Evolutionary conservation across 2,329 filamentous ascomycete genomes (phyloP), one percentile per base, ranked within the genome.

Genomic region (Nemania sp.): DNA sequence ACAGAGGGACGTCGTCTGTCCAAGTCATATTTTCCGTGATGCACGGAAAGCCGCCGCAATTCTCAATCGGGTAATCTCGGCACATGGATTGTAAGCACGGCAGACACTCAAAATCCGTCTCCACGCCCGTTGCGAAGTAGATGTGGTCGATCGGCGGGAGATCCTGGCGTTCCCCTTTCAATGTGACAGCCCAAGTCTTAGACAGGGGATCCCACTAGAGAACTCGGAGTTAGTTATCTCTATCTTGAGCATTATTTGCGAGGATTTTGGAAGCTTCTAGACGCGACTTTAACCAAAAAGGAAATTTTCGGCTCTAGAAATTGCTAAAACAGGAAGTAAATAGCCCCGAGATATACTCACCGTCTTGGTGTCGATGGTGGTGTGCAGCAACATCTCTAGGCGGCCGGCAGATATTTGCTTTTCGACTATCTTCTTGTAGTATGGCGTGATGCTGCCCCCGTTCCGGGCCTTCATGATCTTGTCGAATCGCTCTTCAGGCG

Each of bases 11-110:
- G n/a, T 88, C 88, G 0, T 89, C 83, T 43, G 84, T 84, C 92
- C 92, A 95, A 85, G 90, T 91, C 68, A 95, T 81, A 73, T 95
- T 92, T 49, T 94, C 88, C 1, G 87, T 94, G 59, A 95, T 78
- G 70, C 90, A 92, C 0, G 93, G 92, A 22, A 94, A 81, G 0
- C 92, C 92, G 3, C 88, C 88, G 26, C 88, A 84, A 0, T 82
- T 85, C 18, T 88, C 79, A 38, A 95, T 85, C 0, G 91, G 91
- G 68, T 90, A 83, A 20, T 88, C 84, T 2, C 80, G 70, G 8
- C 87, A 79, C 75, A 95, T 86, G 0, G 81, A 86, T 64, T 87
- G 79, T 13, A 95, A 80, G 64, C 89, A 89, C 0, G 89, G 86
- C 24, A 94, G 82, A 1, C 83, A 82, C 1, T 79, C 75, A 27